Percentiles rank a stretch among this genome's conserved stretches.
These are phyloP conservation scores for Conticribra weissflogii DNA, from an alignment of 108 stramenopile genomes.

Conservation along the genomic window DNA sequence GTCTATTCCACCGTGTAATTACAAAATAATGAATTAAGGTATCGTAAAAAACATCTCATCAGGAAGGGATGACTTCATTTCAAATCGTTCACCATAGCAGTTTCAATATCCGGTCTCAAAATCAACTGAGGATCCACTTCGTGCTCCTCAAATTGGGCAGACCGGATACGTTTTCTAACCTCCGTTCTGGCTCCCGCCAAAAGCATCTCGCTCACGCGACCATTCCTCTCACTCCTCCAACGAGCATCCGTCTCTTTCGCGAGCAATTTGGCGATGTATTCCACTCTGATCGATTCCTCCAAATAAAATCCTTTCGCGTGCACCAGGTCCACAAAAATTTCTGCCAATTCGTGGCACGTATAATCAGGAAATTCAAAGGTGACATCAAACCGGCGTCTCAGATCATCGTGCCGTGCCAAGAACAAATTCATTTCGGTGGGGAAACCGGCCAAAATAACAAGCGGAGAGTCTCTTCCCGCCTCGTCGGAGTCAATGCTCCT, in stretches of 20 bases:
- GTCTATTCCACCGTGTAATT: too few species aligned
- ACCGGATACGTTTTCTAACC: conserved; percentile 81
- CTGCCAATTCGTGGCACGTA: conserved; percentile 75
- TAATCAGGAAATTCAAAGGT: conserved; percentile 92
- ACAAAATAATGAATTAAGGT: too few species aligned
- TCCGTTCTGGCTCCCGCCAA: conserved; percentile 81
- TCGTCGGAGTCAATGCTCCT: conserved; percentile 72
- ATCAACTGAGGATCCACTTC: conserved; percentile 89
- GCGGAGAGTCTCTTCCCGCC: conserved; percentile 63
- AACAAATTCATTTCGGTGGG: conserved; percentile 89
- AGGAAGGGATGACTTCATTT: conserved; percentile 53
- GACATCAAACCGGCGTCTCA: conserved; percentile 78
- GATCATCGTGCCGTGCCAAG: conserved; percentile 66
- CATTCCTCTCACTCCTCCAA: conserved; percentile 89
- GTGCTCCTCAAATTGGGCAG: conserved; percentile 77
- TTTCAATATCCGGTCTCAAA: conserved; percentile 75
- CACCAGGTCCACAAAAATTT: conserved; percentile 81
- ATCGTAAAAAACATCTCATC: too few species aligned
- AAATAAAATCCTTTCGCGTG: conserved; percentile 88
- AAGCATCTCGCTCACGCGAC: conserved; percentile 86
- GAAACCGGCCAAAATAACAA: conserved; percentile 87
- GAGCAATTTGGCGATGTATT: conserved; percentile 64
- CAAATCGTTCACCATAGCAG: conserved; percentile 78
- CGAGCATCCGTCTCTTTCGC: conserved; percentile 68
- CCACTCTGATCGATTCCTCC: conserved; percentile 59